Evolutionary conservation across 495 filamentous ascomycete genomes (phyloP).

Genomic region (Penicillium ochrochloron): DNA sequence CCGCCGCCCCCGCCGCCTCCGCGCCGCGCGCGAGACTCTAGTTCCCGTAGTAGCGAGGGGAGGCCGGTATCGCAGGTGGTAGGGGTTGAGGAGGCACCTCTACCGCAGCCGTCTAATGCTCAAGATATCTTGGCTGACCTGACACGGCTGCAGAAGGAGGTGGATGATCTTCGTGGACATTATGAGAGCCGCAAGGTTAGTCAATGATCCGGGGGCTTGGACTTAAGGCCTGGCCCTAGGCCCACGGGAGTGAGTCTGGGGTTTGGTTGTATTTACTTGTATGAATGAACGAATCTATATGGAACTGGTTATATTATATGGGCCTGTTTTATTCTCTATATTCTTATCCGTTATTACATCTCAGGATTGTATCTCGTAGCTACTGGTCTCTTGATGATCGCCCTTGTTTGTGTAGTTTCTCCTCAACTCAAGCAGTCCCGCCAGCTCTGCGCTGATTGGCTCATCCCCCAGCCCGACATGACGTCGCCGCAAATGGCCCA

Average conservation of each 20-base stretch:
- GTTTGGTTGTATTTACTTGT: slow-evolving; percentile 16
- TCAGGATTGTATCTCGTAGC: not conserved
- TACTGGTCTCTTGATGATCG: not conserved
- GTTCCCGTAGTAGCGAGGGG: slow-evolving; percentile 51
- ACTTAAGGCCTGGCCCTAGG: not conserved
- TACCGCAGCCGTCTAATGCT: slow-evolving; percentile 42
- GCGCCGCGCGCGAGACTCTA: slow-evolving; percentile 59
- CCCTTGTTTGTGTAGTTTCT: not conserved
- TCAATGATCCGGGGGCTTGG: slow-evolving; percentile 17
- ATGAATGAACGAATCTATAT: slow-evolving; percentile 17
- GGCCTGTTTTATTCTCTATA: not conserved
- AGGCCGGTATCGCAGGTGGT: slow-evolving; percentile 25
- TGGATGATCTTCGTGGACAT: slow-evolving; percentile 68
- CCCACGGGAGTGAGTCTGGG: not conserved
- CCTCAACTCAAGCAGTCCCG: not conserved
- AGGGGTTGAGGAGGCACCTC: slow-evolving; percentile 26
- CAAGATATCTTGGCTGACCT: slow-evolving; percentile 70
- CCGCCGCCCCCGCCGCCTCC: slow-evolving; percentile 65
- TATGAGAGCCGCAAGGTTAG: slow-evolving; percentile 47
- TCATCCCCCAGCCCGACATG: slow-evolving; percentile 7
- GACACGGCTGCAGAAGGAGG: slow-evolving; percentile 69
- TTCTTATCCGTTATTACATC: not conserved
- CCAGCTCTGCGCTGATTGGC: slow-evolving; percentile 12
- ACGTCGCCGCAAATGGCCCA: slow-evolving; percentile 19
- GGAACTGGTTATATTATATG: not conserved